Evolutionary conservation across 1,284 basidiomycete species (phyloP).

Genomic region (Irpex sp.): DNA sequence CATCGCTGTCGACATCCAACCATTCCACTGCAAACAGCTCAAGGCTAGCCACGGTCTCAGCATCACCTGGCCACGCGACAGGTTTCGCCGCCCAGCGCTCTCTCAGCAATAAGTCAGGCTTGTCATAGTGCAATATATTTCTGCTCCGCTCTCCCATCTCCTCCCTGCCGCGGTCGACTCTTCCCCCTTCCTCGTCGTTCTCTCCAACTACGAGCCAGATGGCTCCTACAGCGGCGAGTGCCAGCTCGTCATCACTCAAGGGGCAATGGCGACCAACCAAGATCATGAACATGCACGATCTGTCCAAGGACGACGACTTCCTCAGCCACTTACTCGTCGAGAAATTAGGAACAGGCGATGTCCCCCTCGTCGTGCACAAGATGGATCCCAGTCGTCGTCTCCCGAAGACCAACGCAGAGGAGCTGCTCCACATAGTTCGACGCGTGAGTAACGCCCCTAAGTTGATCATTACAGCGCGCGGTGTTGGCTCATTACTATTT

Average conservation of each 20-base stretch:
- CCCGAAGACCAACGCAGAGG: constrained; percentile 64
- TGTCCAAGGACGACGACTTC: constrained; percentile 84
- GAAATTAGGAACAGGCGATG: constrained; percentile 72
- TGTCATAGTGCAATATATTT: background rate
- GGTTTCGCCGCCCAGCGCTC: constrained; percentile 11
- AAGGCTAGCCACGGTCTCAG: background rate
- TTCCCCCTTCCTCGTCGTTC: constrained; percentile 7
- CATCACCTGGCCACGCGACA: background rate
- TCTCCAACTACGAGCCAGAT: constrained; percentile 8
- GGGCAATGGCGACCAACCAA: constrained; percentile 70
- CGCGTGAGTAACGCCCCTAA: constrained; percentile 55
- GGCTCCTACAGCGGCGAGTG: constrained; percentile 15
- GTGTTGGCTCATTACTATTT: constrained; percentile 11
- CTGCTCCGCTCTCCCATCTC: constrained; percentile 8
- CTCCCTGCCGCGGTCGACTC: constrained; percentile 12
- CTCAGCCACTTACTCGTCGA: constrained; percentile 81
- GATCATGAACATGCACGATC: constrained; percentile 84
- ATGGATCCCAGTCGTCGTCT: constrained; percentile 74
- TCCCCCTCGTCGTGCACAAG: constrained; percentile 79
- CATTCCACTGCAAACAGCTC: background rate
- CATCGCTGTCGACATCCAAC: background rate
- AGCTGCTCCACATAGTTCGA: constrained; percentile 67
- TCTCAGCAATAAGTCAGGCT: background rate
- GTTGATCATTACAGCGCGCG: constrained; percentile 17
- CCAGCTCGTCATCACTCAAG: constrained; percentile 17